These are phyloP conservation scores for Sarocladium oryzae DNA, from an alignment of 2,329 filamentous ascomycete species.

Conservation along the genomic window DNA sequence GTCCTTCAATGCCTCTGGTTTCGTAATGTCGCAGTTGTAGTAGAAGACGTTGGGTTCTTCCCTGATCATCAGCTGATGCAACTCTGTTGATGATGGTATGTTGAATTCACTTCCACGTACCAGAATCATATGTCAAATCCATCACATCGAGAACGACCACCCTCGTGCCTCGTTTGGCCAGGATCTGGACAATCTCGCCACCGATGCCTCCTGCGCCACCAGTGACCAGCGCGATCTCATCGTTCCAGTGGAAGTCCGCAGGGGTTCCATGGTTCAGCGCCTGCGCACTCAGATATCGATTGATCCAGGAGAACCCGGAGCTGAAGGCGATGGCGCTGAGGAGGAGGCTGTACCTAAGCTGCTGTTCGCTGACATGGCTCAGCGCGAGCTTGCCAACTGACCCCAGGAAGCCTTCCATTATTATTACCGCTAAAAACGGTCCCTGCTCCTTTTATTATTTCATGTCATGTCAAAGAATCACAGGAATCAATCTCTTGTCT, in stretches of 20 bases:
- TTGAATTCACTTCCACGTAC: too few relatives aligned
- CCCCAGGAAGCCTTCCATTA: not conserved
- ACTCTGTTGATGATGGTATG: too few relatives aligned
- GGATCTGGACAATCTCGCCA: slow-evolving; percentile 53
- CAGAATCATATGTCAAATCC: slow-evolving; percentile 45
- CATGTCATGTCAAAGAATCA: too few relatives aligned
- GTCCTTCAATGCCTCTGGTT: slow-evolving; percentile 42
- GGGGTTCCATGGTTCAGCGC: not conserved
- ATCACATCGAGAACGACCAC: slow-evolving; percentile 69
- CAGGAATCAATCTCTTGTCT: too few relatives aligned
- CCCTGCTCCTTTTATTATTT: too few relatives aligned
- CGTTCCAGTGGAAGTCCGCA: slow-evolving; percentile 46
- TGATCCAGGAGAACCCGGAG: not conserved
- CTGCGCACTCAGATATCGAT: not conserved
- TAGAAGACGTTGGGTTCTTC: slow-evolving; percentile 55
- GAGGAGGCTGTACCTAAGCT: not conserved
- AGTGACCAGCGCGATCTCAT: slow-evolving; percentile 67
- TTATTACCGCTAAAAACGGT: too few relatives aligned
- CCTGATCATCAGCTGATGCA: too few relatives aligned
- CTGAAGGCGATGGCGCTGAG: not conserved
- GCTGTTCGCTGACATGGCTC: not conserved
- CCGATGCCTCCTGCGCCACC: slow-evolving; percentile 73
- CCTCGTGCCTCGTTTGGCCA: slow-evolving; percentile 58
- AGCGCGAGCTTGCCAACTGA: not conserved
- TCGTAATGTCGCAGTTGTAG: slow-evolving; percentile 66